Base-by-base conservation (phyloP, 1,139 yeast species). In the Hemisphaericaspora lyxosophila region DNA sequence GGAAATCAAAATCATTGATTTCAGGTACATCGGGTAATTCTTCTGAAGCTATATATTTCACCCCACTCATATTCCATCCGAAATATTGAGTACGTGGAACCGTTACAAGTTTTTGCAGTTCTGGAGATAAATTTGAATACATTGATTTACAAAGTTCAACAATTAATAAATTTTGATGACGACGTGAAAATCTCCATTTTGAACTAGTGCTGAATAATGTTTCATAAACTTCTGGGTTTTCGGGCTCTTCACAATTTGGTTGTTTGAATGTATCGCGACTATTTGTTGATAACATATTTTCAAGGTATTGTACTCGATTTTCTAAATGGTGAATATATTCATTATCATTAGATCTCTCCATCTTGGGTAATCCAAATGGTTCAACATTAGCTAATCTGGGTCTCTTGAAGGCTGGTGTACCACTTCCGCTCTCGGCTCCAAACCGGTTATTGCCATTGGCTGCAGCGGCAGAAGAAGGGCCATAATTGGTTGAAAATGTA, bases 51-150 rank as follows among this genome's bases (percentile, higher is more conserved):
- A 78, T 49, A 50, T 76, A 81, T 46, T 73, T 73, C 15, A 70
- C 70, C 1, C 86, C 85, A 26, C 77, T 67, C 75, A 80, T 64
- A 52, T 81, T 81, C 85, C 85, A 81, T 12, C 84, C 85, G 50
- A 78, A 81, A 44, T 69, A 75, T 51, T 81, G 86, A 14, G 69
- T 60, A 41, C 86, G 57, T 4, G 87, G 87, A 9, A 75, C 49
- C 4, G 62, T 53, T 5, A 79, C 70, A 28, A 62, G 55, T 26
- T 57, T 50, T 38, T 63, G 60, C 47, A 64, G 59, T 17, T 68
- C 69, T 5, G 62, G 65, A 7, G 72, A 55, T 24, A 80, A 56
- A 24, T 62, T 53, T 5, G 60, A 45, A 48, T 66, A 65, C 43
- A 75, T 50, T 16, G 65, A 55, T 14, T 55, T 47, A 26, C 80